phyloP scores from a whole-genome alignment of 768 basidiomycete species.

The Lentinus brumalis region DNA sequence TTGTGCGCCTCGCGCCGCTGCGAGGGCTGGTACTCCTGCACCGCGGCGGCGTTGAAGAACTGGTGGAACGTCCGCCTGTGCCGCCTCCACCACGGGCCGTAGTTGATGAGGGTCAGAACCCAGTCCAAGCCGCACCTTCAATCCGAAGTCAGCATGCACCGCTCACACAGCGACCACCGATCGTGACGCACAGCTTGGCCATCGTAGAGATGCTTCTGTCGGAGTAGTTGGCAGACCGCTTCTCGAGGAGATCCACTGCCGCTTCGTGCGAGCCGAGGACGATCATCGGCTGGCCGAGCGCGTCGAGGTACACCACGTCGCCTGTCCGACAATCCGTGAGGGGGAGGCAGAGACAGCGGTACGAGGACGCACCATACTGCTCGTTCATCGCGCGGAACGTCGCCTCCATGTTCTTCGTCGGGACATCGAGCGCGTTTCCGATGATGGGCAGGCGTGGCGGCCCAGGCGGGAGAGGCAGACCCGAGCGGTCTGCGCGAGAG shows the following conservation, averaged over 20 bases:
- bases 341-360: no score
- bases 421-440: constrained; percentile 27
- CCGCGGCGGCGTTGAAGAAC: constrained; percentile 3
- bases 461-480: constrained; percentile 31
- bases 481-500: no score
- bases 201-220: constrained; percentile 18
- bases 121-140: constrained; percentile 1
- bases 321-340: not conserved
- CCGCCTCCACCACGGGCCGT: constrained; percentile 14
- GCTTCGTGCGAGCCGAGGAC: constrained; percentile 1
- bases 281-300: constrained; percentile 6
- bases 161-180: no score
- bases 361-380: not conserved
- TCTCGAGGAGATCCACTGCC: constrained; percentile 33
- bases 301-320: not conserved
- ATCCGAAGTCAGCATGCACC: not conserved
- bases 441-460: constrained; percentile 23
- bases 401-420: constrained; percentile 14
- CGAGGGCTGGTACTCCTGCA: not conserved
- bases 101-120: not conserved
- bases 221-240: constrained; percentile 35
- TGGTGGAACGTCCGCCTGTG: constrained; percentile 11
- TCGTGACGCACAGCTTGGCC: not conserved
- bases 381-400: not conserved
- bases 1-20: constrained; percentile 2